Conservation (phyloP, 2,329 filamentous ascomycete genomes). For the Rutstroemia sp. region DNA sequence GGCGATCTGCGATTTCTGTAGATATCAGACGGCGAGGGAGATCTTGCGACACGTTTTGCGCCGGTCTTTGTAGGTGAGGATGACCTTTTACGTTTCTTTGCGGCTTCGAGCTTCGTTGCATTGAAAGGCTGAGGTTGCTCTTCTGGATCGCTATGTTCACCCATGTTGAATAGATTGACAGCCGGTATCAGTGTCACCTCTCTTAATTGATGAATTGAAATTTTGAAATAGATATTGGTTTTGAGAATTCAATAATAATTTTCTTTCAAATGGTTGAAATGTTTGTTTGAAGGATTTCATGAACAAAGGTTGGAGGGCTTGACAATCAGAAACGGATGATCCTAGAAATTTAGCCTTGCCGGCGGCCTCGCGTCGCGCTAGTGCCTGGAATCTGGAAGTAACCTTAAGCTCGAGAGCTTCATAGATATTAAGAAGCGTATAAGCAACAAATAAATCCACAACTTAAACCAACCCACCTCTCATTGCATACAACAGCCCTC, state of each 20-base stretch:
- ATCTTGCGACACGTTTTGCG: conserved; percentile 23
- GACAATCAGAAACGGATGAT: not conserved
- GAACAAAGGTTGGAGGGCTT: conserved; percentile 3
- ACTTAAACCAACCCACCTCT: not conserved
- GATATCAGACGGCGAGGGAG: conserved; percentile 21
- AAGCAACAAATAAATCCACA: conserved; percentile 8
- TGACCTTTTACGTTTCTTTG: conserved; percentile 36
- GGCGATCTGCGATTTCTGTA: conserved; percentile 20
- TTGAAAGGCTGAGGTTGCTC: conserved; percentile 35
- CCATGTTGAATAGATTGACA: conserved; percentile 25
- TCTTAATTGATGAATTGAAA: too few relatives aligned
- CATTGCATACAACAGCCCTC: not conserved
- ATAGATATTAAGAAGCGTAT: conserved; percentile 13
- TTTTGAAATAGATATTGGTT: too few relatives aligned
- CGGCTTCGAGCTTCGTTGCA: conserved; percentile 34
- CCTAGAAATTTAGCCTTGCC: conserved; percentile 5
- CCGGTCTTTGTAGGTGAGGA: conserved; percentile 29
- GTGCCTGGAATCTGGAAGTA: conserved; percentile 18
- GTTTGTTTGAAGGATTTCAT: not conserved
- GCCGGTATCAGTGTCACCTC: not conserved
- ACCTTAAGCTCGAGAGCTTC: conserved; percentile 13
- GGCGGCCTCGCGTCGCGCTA: conserved; percentile 23
- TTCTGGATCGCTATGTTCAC: conserved; percentile 22
- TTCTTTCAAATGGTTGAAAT: not conserved
- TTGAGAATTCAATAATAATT: too few relatives aligned